Evolutionary conservation across 495 filamentous ascomycete species (phyloP).

Genomic region (Parachaetomium inaequale): DNA sequence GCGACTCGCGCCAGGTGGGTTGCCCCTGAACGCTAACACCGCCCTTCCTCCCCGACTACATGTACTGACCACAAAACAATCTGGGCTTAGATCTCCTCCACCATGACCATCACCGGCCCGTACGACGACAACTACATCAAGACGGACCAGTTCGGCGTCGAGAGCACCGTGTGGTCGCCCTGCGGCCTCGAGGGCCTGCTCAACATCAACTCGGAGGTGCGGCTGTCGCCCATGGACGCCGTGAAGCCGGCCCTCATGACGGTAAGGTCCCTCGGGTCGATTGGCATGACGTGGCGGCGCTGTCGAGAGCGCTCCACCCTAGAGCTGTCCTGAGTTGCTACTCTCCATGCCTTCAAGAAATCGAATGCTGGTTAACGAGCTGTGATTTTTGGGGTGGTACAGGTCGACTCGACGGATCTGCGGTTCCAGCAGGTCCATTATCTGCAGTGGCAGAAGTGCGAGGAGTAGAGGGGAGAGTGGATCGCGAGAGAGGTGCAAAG

Average conservation of each 20-base stretch:
- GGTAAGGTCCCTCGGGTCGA: constrained; percentile 24
- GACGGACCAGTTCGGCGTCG: constrained; percentile 37
- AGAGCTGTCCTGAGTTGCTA: no score
- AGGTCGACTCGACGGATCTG: constrained; percentile 37
- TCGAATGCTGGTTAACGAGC: background rate
- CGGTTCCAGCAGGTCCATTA: constrained; percentile 33
- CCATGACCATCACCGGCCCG: constrained; percentile 37
- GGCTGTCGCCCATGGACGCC: constrained; percentile 26
- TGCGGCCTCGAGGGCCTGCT: constrained; percentile 39
- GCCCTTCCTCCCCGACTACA: background rate
- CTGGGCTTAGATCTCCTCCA: constrained; percentile 35
- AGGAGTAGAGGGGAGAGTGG: background rate
- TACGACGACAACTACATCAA: constrained; percentile 38
- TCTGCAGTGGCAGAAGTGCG: constrained; percentile 34
- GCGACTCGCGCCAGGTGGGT: constrained; percentile 30
- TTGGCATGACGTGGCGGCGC: constrained; percentile 16
- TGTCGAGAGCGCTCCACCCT: background rate
- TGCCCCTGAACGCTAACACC: no score
- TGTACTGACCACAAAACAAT: background rate
- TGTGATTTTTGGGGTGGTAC: background rate
- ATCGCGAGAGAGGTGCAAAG: background rate
- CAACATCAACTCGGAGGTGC: constrained; percentile 46
- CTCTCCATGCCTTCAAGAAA: background rate
- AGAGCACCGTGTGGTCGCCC: constrained; percentile 43
- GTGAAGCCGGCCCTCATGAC: constrained; percentile 24